phyloP scores from a whole-genome alignment of 2,329 filamentous ascomycete genomes.

The Emydomyces testavorans region DNA sequence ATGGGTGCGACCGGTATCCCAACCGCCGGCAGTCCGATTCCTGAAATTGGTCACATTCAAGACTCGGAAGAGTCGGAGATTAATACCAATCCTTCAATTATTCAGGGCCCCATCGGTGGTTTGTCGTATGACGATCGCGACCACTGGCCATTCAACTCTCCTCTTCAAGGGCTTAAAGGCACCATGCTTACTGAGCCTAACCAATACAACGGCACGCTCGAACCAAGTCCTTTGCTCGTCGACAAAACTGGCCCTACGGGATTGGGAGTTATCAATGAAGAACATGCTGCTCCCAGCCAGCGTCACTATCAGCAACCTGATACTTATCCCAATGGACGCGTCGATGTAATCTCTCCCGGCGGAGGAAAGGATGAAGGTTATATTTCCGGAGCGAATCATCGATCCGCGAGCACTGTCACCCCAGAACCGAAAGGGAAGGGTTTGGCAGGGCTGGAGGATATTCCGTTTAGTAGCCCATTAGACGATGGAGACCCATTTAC shows the following conservation, averaged over 20 bases:
- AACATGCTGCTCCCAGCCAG: conserved; percentile 46
- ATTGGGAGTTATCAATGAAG: conserved; percentile 32
- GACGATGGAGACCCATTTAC: conserved; percentile 53
- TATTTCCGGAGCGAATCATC: conserved; percentile 60
- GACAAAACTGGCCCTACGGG: conserved; percentile 29
- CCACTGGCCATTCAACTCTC: conserved; percentile 47
- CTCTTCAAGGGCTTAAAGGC: conserved; percentile 36
- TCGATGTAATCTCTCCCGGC: conserved; percentile 45
- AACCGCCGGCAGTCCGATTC: conserved; percentile 57
- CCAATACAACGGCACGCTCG: conserved; percentile 5
- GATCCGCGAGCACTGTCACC: conserved; percentile 39
- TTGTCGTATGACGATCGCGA: conserved; percentile 38
- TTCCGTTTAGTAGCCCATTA: conserved; percentile 38
- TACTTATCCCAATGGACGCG: conserved; percentile 26
- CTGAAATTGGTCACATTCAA: conserved; percentile 59
- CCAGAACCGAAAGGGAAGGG: conserved; percentile 37
- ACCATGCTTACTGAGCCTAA: conserved; percentile 21
- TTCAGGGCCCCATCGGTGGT: conserved; percentile 60
- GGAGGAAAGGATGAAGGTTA: conserved; percentile 77
- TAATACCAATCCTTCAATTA: conserved; percentile 73
- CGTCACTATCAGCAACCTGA: conserved; percentile 49
- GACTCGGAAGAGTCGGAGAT: conserved; percentile 47
- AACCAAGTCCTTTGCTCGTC: conserved; percentile 18
- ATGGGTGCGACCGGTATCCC: conserved; percentile 62
- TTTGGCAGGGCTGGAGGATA: conserved; percentile 44